These are phyloP conservation scores for Zygosaccharomyces kombuchaensis DNA, from an alignment of 805 yeast genomes.

Conservation along the genomic window DNA sequence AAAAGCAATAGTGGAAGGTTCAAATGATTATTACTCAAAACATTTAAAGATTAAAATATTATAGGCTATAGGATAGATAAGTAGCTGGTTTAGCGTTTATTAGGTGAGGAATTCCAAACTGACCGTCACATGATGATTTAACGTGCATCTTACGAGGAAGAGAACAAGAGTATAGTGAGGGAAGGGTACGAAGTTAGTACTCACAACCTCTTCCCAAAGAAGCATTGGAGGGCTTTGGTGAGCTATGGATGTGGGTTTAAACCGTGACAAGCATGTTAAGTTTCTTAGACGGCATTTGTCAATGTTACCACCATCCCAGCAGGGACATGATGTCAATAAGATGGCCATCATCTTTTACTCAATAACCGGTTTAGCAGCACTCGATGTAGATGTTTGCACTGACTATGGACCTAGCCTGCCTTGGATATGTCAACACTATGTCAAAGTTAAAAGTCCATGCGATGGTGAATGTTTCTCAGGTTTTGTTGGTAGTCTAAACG, in stretches of 20 bases:
- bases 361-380: constrained; percentile 45
- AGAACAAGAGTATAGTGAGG: too few species aligned
- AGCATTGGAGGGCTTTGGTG: not conserved
- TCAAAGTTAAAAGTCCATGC: constrained; percentile 32
- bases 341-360: constrained; percentile 69
- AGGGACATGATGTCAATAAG: constrained; percentile 64
- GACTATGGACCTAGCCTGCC: constrained; percentile 31
- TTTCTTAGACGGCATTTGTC: constrained; percentile 50
- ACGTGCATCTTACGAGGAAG: not conserved
- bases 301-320: constrained; percentile 51
- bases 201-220: not conserved
- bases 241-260: not conserved
- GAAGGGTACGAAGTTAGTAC: not conserved
- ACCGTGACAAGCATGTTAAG: constrained; percentile 28
- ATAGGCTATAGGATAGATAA: not conserved
- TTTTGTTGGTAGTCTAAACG: constrained; percentile 23
- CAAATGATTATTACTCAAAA: not conserved
- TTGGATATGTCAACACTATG: constrained; percentile 27
- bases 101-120: not conserved
- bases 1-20: not conserved
- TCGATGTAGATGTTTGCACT: constrained; percentile 26
- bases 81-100: not conserved
- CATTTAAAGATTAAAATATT: not conserved
- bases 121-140: not conserved
- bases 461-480: constrained; percentile 24